Conservation (phyloP, 2,329 filamentous ascomycete species). For the Penicillium sp. region DNA sequence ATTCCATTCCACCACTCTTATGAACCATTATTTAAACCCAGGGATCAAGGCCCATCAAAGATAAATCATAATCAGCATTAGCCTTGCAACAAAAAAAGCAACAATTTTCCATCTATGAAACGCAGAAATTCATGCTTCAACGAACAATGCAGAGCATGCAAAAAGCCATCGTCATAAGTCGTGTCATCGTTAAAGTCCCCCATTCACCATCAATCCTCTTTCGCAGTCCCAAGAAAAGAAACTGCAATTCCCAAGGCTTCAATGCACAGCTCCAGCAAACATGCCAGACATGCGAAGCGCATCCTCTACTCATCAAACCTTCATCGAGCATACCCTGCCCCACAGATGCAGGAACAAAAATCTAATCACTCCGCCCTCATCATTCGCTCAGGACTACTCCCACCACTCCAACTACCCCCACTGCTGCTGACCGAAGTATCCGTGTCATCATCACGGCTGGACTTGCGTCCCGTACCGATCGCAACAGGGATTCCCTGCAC, state of each 20-base stretch:
- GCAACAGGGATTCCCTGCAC: conserved; percentile 68
- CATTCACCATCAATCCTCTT: not conserved
- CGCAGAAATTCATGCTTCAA: conserved; percentile 5
- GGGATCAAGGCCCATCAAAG: not conserved
- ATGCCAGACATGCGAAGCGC: not conserved
- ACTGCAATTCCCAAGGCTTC: not conserved
- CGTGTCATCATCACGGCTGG: conserved; percentile 56
- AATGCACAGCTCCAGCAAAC: not conserved
- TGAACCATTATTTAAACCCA: not conserved
- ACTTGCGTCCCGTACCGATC: conserved; percentile 65
- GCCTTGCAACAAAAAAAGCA: not conserved
- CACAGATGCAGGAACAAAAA: conserved; percentile 11
- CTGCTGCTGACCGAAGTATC: conserved; percentile 54
- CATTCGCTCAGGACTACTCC: conserved; percentile 56
- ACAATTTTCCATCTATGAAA: conserved; percentile 25
- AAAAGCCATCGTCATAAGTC: conserved; percentile 33
- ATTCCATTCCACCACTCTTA: conserved; percentile 5
- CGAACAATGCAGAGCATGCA: conserved; percentile 9
- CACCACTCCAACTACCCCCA: conserved; percentile 59
- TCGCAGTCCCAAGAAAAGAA: not conserved
- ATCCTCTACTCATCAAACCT: not conserved
- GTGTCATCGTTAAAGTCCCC: conserved; percentile 32
- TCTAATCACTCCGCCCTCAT: conserved; percentile 6
- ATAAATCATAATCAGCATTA: not conserved
- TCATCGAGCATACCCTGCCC: conserved; percentile 11